These are phyloP conservation scores for Diplodia seriata DNA, from an alignment of 2,329 filamentous ascomycete genomes.

Conservation along the genomic window DNA sequence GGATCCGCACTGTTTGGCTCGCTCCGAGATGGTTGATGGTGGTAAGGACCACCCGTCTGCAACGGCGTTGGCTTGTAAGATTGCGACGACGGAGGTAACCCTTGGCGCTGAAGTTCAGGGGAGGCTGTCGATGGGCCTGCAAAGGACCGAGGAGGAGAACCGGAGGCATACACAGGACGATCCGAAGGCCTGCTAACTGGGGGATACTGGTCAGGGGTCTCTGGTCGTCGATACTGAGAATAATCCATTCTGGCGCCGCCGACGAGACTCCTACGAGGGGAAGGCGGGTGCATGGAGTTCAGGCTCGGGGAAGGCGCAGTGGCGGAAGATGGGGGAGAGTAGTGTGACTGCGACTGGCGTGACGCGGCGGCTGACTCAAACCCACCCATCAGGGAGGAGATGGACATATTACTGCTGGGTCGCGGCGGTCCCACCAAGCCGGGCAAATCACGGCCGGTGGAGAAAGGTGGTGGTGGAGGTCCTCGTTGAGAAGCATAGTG, in stretches of 20 bases:
- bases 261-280: conserved; percentile 48
- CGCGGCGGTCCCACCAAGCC: conserved; percentile 59
- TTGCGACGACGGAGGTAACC: conserved; percentile 42
- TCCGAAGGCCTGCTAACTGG: conserved; percentile 43
- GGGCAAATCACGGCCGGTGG: conserved; percentile 62
- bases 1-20: conserved; percentile 22
- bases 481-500: conserved; percentile 52
- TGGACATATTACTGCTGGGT: conserved; percentile 72
- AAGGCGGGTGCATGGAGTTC: conserved; percentile 56
- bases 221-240: conserved; percentile 45
- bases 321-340: conserved; percentile 52
- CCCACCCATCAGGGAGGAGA: conserved; percentile 73
- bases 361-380: conserved; percentile 54
- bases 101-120: conserved; percentile 45
- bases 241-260: conserved; percentile 45
- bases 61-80: conserved; percentile 40
- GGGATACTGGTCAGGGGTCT: conserved; percentile 48
- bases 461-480: conserved; percentile 54
- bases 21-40: conserved; percentile 25
- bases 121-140: conserved; percentile 37
- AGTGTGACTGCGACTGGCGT: conserved; percentile 50
- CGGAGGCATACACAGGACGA: conserved; percentile 40
- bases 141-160: conserved; percentile 42
- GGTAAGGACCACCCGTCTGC: conserved; percentile 2
- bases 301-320: conserved; percentile 47